Evolutionary conservation across 495 filamentous ascomycete species (phyloP).

Genomic region (Hypomontagnella submonticulosa): DNA sequence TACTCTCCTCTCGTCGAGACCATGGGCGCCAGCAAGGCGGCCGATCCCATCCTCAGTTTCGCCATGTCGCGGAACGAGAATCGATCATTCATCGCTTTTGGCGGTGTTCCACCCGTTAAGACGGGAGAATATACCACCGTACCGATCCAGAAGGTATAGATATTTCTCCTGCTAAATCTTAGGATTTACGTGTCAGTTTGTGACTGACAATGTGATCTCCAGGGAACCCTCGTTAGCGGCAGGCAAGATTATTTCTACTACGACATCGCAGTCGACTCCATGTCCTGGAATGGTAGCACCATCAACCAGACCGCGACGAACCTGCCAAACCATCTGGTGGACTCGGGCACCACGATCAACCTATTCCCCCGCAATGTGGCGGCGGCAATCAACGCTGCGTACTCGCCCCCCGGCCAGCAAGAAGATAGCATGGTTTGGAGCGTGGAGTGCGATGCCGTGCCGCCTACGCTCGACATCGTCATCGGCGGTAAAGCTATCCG

Average conservation of each 20-base stretch:
- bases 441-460: slow-evolving; percentile 62
- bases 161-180: neutral
- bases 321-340: slow-evolving; percentile 50
- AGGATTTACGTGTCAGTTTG: neutral
- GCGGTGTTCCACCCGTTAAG: slow-evolving; percentile 48
- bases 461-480: slow-evolving; percentile 62
- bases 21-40: slow-evolving; percentile 38
- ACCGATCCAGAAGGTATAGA: slow-evolving; percentile 43
- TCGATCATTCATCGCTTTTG: slow-evolving; percentile 48
- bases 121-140: slow-evolving; percentile 41
- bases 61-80: slow-evolving; percentile 46
- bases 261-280: slow-evolving; percentile 35
- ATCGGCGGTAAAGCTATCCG: slow-evolving; percentile 61
- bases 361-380: slow-evolving; percentile 50
- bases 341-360: slow-evolving; percentile 53
- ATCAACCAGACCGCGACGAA: slow-evolving; percentile 18
- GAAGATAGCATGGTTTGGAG: slow-evolving; percentile 37
- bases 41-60: slow-evolving; percentile 45
- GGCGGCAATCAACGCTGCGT: slow-evolving; percentile 30
- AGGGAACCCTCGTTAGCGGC: slow-evolving; percentile 29
- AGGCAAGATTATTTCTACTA: slow-evolving; percentile 48
- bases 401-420: slow-evolving; percentile 15
- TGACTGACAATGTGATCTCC: slow-evolving; percentile 1
- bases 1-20: slow-evolving; percentile 47
- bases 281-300: slow-evolving; percentile 40